Conservation (phyloP, 805 yeast genomes). For the Candida lessepsii region DNA sequence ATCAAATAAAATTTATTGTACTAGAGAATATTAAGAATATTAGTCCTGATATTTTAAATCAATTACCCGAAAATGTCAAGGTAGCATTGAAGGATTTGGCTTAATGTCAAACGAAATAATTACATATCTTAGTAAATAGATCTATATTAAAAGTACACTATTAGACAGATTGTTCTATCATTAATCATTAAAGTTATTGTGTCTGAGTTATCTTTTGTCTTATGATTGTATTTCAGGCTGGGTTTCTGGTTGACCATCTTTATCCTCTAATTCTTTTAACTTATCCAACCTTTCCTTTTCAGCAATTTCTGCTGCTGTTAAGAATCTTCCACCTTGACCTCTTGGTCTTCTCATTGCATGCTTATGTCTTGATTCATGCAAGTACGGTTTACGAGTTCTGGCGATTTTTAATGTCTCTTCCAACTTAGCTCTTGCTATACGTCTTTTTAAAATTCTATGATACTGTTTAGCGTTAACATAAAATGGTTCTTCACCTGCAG, state of each 20-base stretch:
- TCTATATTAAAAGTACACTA: slow-evolving; percentile 11
- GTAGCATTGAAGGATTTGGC: slow-evolving; percentile 4
- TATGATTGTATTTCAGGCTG: background rate
- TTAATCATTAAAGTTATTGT: slow-evolving; percentile 8
- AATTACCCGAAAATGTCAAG: slow-evolving; percentile 23
- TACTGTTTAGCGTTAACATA: slow-evolving; percentile 98
- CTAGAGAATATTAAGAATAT: slow-evolving; percentile 27
- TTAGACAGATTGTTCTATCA: slow-evolving; percentile 10
- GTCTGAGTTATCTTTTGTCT: too few relatives aligned
- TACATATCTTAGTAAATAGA: background rate
- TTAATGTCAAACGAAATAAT: background rate
- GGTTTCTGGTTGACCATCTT: background rate
- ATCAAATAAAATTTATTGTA: slow-evolving; percentile 27
- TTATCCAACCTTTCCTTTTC: slow-evolving; percentile 43
- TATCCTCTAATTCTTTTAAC: slow-evolving; percentile 32
- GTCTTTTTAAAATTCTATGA: slow-evolving; percentile 87
- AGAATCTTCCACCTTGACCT: slow-evolving; percentile 97
- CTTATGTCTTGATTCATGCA: slow-evolving; percentile 96
- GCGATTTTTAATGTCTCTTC: slow-evolving; percentile 87
- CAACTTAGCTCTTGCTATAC: slow-evolving; percentile 89
- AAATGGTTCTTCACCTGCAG: slow-evolving; percentile 74
- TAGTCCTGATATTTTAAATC: slow-evolving; percentile 24
- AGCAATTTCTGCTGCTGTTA: slow-evolving; percentile 79
- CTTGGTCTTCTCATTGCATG: slow-evolving; percentile 99
- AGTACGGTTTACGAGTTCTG: slow-evolving; percentile 86